Base-by-base conservation (phyloP, 1,284 basidiomycete species). In the Porodaedalea pini region DNA sequence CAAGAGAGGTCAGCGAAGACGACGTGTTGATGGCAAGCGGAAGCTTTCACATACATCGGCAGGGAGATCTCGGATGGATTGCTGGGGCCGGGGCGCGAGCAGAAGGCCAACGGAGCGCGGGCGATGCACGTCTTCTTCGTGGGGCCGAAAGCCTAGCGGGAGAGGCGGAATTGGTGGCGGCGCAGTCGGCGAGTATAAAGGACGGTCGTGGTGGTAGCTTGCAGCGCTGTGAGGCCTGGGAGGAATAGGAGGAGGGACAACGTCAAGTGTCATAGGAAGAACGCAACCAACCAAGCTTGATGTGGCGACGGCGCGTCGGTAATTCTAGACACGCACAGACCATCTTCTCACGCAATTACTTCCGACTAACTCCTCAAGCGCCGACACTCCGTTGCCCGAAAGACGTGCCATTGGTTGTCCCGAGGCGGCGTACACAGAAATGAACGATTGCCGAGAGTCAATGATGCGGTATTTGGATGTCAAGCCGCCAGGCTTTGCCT, bases 61-160 rank as follows among this genome's bases (percentile, higher is more conserved):
- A 17, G 83, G 82, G 1, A 86, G 68, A 62, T 75, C 75, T 15
- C 81, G 82, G 65, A 85, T 81, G 7, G 84, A 55, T 55, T 80
- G 78, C 60, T 85, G 82, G 0, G 88, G 83, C n/a, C 81, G 75
- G 2, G 87, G 88, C 0, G 87, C 86, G 5, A 78, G 78, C 5
- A 89, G 73, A 0, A 86, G 84, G 17, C 80, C 72, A 61, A 77
- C 78, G 58, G 78, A 82, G 60, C 83, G 81, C 21, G 81, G 81
- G 13, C 31, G 40, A 2, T 61, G 62, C 1, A 70, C 70, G 63
- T 57, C 63, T 56, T 61, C 66, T 52, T 36, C 49, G 6, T 17
- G 21, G 19, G 39, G 27, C 13, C 62, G 61, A 32, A 62, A 58
- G 56, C 72, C 72, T 27, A 70, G 62, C 1, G 72, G 70, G 6